Base-by-base conservation (phyloP, 352 stramenopile genomes). In the Sclerospora graminicola region DNA sequence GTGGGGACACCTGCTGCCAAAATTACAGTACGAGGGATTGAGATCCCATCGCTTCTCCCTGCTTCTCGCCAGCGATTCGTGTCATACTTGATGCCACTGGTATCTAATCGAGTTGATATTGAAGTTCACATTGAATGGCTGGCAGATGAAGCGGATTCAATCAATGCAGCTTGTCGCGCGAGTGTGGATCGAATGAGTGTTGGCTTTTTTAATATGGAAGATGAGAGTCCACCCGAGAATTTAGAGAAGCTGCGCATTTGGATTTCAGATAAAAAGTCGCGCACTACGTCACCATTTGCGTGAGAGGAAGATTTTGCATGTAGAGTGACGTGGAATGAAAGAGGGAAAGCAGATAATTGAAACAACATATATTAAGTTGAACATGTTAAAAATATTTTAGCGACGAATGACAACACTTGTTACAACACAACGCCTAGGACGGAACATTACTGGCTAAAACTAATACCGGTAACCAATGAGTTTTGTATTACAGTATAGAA, bases 121-220 rank as follows among this genome's bases (percentile, higher is more conserved):
- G 74, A 90, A 44, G 73, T 90, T 32, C 65, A 88, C 41, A 84
- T 90, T 29, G 79, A 90, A 55, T 90, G 79, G 79, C 57, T 88
- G 5, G 68, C 69, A 1, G 74, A 89, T 42, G 70, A 87, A 27
- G 48, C 55, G 11, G 62, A 67, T 19, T 47, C 61, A 10, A 27
- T 51, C 14, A 79, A 56, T 15, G 49, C 63, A 40, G 43, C 61
- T 19, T 43, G 58, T 41, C 44, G 60, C 27, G 45, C 57, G 39
- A 60, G 66, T 28, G 47, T 57, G 20, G 51, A 69, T 53, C 59
- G 59, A 45, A 68, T 68, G 59, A 68, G 59, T 26, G 45, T 33
- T n/a, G 49, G 48, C 10, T 41, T n/a, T 8, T 60, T 34, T 52
- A 37, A 1, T 15, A 61, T 44, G 23, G 42, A 35, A 11, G 53